These are phyloP conservation scores for Pseudogymnoascus sp. DNA, from an alignment of 2,329 filamentous ascomycete species.

Conservation along the genomic window DNA sequence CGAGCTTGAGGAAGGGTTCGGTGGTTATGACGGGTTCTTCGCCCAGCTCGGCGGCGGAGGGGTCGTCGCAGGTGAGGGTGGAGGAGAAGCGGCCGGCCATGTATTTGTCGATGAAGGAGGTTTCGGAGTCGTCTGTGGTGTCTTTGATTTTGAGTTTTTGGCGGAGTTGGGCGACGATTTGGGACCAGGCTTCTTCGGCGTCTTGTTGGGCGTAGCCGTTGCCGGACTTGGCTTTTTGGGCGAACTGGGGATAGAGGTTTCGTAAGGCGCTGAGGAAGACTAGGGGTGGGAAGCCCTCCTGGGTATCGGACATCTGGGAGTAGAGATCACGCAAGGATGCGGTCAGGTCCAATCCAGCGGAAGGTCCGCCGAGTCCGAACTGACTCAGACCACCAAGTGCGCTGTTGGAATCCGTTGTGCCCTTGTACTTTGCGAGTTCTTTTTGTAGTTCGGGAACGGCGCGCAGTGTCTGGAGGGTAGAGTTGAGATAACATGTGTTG, in stretches of 20 bases:
- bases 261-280: constrained; percentile 77
- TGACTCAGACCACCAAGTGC: constrained; percentile 39
- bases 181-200: constrained; percentile 96
- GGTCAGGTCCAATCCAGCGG: constrained; percentile 60
- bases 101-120: constrained; percentile 83
- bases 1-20: constrained; percentile 82
- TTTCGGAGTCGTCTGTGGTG: constrained; percentile 35
- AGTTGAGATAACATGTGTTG: constrained; percentile 98
- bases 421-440: constrained; percentile 58
- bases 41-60: constrained; percentile 62
- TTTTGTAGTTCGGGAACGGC: constrained; percentile 86
- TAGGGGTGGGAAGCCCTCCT: constrained; percentile 75
- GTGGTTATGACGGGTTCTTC: constrained; percentile 60
- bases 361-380: constrained; percentile 35
- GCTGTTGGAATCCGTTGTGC: constrained; percentile 25
- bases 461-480: constrained; percentile 84
- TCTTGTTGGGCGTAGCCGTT: constrained; percentile 94
- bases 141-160: constrained; percentile 65
- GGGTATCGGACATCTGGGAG: constrained; percentile 81
- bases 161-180: constrained; percentile 77
- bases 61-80: constrained; percentile 74
- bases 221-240: constrained; percentile 74
- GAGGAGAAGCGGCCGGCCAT: constrained; percentile 77
- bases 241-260: constrained; percentile 80
- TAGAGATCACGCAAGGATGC: constrained; percentile 74